Base-by-base conservation (phyloP, 257 asterid genomes). In the Petrea volubilis region DNA sequence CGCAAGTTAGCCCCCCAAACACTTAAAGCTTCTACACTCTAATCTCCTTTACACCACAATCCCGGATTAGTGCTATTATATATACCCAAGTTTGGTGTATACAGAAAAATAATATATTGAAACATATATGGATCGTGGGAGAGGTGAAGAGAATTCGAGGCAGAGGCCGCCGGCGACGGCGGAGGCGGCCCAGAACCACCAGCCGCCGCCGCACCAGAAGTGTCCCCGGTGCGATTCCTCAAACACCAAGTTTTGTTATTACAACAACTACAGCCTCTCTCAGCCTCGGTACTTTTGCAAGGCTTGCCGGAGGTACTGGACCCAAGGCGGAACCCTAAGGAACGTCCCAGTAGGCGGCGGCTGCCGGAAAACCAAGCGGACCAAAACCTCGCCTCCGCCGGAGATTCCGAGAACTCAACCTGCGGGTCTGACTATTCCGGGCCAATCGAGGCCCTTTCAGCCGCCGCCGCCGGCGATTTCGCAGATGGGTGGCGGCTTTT, bases 271-370 rank as follows among this genome's bases (percentile, higher is more conserved):
- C 20, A 85, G 84, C 56, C 67, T 76, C 28, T 38, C 85, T 15
- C 90, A 85, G 62, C 90, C 90, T 31, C 70, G 90, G 33, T 77
- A 85, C 80, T 82, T 73, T 28, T 85, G 90, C 76, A 85, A 80
- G 75, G 74, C 81, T n/a, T 82, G 88, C 67, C 71, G 83, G 63
- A 74, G 90, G 78, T 85, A 80, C 62, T 85, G 90, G 90, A 85
- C 88, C 9, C 85, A 74, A 0, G 90, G 90, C 23, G 90, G 90
- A 28, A 73, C 84, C 67, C 81, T 82, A 18, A 73, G 90, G 24
- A 75, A 80, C 41, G 82, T 82, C 66, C 90, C 90, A 4, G 21
- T 85, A 6, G 90, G 90, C 25, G 87, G 90, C 4, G 84, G 87
- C 13, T 57, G 78, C 67, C 74, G 90, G 34, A 85, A 73, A 53